phyloP scores from a whole-genome alignment of 2,329 filamentous ascomycete genomes.

The Eutypella sp. region DNA sequence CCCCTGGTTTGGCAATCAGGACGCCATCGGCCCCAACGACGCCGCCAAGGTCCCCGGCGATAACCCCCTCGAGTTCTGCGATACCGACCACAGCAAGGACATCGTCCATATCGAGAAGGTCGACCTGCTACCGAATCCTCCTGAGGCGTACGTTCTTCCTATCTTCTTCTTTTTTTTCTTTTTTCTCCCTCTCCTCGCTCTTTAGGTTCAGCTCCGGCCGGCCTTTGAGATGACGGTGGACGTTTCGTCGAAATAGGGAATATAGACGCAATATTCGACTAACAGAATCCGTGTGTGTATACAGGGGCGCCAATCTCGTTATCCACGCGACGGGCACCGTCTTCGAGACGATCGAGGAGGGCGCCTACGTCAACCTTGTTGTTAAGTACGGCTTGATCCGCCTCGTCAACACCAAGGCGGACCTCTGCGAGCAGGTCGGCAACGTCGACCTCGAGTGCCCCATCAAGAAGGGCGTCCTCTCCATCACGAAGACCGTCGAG shows the following conservation, averaged over 20 bases:
- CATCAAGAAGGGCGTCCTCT: constrained; percentile 70
- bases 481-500: constrained; percentile 74
- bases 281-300: constrained; percentile 13
- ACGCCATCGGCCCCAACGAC: constrained; percentile 43
- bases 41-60: constrained; percentile 70
- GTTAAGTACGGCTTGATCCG: constrained; percentile 96
- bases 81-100: constrained; percentile 59
- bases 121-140: constrained; percentile 81
- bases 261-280: too few species aligned
- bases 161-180: not conserved
- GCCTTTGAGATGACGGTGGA: too few species aligned
- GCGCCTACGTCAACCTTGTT: constrained; percentile 73
- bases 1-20: constrained; percentile 44
- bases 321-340: constrained; percentile 79
- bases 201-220: not conserved
- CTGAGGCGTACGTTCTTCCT: constrained; percentile 64
- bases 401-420: constrained; percentile 72
- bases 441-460: constrained; percentile 90
- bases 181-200: not conserved
- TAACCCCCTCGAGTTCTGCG: constrained; percentile 79
- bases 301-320: constrained; percentile 69
- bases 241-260: too few species aligned
- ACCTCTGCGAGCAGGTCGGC: constrained; percentile 83
- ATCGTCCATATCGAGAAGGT: constrained; percentile 74
- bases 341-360: constrained; percentile 65